Percentiles rank a stretch among this genome's conserved stretches.
These are phyloP conservation scores for Globisporangium iwayamae DNA, from an alignment of 352 stramenopile genomes.

Conservation along the genomic window DNA sequence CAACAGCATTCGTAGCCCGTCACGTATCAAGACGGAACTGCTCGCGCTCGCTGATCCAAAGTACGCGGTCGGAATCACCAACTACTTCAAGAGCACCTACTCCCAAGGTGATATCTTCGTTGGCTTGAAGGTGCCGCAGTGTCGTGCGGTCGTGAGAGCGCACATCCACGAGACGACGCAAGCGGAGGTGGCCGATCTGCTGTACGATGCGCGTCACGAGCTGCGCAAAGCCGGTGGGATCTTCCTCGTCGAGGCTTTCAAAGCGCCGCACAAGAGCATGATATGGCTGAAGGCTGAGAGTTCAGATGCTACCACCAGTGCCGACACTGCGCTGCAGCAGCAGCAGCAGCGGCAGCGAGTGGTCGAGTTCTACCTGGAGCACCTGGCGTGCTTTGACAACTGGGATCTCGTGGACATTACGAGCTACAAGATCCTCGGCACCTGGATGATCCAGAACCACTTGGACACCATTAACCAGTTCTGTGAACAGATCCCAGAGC, in stretches of 20 bases:
- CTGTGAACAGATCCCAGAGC: not conserved
- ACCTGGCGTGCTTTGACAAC: constrained; percentile 19
- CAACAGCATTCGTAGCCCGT: not conserved
- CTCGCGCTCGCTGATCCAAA: constrained; percentile 10
- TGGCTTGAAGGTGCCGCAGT: constrained; percentile 15
- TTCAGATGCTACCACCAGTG: not conserved
- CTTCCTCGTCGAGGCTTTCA: constrained; percentile 18
- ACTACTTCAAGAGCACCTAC: constrained; percentile 19
- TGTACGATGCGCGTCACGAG: constrained; percentile 19
- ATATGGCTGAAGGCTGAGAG: not conserved
- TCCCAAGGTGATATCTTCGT: constrained; percentile 18
- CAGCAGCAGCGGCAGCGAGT: not conserved
- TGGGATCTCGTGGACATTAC: constrained; percentile 22
- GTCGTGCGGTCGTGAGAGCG: constrained; percentile 8
- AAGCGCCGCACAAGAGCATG: not conserved
- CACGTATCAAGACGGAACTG: constrained; percentile 9
- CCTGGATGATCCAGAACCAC: constrained; percentile 9
- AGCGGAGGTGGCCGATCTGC: constrained; percentile 10
- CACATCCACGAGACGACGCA: constrained; percentile 6
- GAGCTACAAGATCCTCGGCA: constrained; percentile 18
- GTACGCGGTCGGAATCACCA: not conserved
- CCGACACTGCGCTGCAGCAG: not conserved
- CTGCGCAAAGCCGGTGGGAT: constrained; percentile 16
- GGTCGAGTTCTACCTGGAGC: constrained; percentile 14
- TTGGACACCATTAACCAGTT: not conserved